These are phyloP conservation scores for Macadamia integrifolia DNA, from an alignment of 164 flowering plant species.

Conservation along the genomic window DNA sequence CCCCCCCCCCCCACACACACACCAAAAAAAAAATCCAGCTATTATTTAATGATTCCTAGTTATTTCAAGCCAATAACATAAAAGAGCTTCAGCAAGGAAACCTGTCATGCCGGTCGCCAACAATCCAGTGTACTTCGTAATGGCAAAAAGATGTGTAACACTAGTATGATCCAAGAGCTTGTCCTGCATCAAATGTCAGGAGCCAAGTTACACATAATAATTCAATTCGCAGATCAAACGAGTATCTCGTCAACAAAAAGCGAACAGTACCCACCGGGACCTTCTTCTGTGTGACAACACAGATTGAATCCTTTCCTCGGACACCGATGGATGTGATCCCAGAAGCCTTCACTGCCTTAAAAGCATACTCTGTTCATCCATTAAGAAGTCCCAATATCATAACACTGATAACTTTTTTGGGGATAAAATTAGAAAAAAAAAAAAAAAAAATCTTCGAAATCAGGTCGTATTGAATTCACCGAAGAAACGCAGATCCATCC, in stretches of 20 bases:
- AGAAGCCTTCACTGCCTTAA: conserved; percentile 90
- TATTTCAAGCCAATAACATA: no score
- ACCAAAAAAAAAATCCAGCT: no score
- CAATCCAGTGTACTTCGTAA: conserved; percentile 82
- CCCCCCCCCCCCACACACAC: no score
- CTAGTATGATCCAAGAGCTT: conserved; percentile 98
- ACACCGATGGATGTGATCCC: conserved; percentile 94
- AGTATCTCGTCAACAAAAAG: not conserved
- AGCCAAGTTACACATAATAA: conserved; percentile 2
- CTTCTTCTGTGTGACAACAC: conserved; percentile 97
- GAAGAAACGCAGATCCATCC: not conserved
- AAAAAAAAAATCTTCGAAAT: not conserved
- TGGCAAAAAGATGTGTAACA: conserved; percentile 80
- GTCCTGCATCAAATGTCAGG: conserved; percentile 47
- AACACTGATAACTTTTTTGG: no score
- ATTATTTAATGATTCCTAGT: no score
- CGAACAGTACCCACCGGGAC: conserved; percentile 67
- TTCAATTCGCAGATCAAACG: not conserved
- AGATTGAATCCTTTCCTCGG: conserved; percentile 85
- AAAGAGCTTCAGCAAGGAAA: conserved; percentile 15
- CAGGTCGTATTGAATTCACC: not conserved
- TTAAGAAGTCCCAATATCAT: not conserved
- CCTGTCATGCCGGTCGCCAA: conserved; percentile 98
- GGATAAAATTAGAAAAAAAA: no score
- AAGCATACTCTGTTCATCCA: conserved; percentile 71